phyloP scores from a whole-genome alignment of 2,329 filamentous ascomycete species.

The Ilyonectria destructans region DNA sequence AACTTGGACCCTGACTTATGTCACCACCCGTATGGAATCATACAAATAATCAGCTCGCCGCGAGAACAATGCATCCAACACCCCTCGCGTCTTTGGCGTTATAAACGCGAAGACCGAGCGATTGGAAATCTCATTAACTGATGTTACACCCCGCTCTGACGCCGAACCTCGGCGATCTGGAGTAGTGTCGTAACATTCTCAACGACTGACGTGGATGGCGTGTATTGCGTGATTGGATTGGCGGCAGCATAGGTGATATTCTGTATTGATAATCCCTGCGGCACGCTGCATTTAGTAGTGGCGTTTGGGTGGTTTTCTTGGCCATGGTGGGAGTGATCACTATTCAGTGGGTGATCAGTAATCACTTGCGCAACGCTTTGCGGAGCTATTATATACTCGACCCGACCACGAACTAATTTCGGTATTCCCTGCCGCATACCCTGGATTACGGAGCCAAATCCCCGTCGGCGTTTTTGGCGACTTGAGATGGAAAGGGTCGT shows the following conservation, averaged over 20 bases:
- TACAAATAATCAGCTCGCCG: not conserved
- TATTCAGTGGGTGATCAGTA: slow-evolving; percentile 21
- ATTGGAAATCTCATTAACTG: not conserved
- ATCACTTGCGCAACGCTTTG: slow-evolving; percentile 10
- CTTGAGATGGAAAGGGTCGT: not conserved
- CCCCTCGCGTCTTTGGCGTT: not conserved
- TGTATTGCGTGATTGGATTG: not conserved
- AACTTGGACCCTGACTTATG: not conserved
- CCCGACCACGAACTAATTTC: slow-evolving; percentile 2
- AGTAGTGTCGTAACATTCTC: not conserved
- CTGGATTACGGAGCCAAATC: slow-evolving; percentile 12
- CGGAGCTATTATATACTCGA: slow-evolving; percentile 24
- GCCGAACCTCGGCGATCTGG: not conserved
- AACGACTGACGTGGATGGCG: not conserved
- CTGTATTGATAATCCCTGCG: not conserved
- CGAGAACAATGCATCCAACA: not conserved
- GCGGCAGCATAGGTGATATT: not conserved
- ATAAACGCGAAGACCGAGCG: not conserved
- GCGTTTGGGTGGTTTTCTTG: not conserved
- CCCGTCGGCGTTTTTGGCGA: not conserved
- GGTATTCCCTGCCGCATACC: not conserved
- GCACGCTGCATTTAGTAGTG: not conserved
- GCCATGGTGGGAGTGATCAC: too few species aligned
- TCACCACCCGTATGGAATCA: not conserved
- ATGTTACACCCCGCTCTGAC: not conserved